These are phyloP conservation scores for Tolypocladium capitatum DNA, from an alignment of 2,329 filamentous ascomycete genomes.

Conservation along the genomic window DNA sequence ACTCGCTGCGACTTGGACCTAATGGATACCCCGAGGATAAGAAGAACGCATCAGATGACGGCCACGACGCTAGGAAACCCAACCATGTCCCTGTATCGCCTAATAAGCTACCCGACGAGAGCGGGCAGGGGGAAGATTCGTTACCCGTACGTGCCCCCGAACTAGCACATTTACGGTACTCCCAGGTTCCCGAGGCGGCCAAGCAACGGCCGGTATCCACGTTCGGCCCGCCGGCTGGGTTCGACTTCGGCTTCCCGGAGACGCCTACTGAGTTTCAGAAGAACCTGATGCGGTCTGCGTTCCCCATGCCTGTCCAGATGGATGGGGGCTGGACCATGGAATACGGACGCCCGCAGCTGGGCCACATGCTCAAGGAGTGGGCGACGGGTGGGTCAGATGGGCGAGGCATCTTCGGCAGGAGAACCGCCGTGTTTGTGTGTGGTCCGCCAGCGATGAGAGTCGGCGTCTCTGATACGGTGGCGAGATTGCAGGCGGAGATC, in stretches of 20 bases:
- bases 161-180: conserved; percentile 42
- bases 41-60: conserved; percentile 14
- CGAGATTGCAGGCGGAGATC: conserved; percentile 67
- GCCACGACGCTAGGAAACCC: conserved; percentile 10
- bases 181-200: conserved; percentile 20
- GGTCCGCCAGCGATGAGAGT: conserved; percentile 78
- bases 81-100: conserved; percentile 31
- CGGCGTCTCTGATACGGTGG: conserved; percentile 77
- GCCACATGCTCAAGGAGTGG: conserved; percentile 74
- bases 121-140: conserved; percentile 9
- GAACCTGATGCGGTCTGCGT: conserved; percentile 81
- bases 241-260: conserved; percentile 69
- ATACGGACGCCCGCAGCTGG: conserved; percentile 79
- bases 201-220: conserved; percentile 37
- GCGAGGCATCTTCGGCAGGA: conserved; percentile 57
- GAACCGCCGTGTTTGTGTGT: conserved; percentile 86
- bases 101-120: conserved; percentile 15
- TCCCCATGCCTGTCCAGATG: conserved; percentile 54
- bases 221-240: conserved; percentile 47
- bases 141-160: conserved; percentile 33
- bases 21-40: conserved; percentile 28
- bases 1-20: conserved; percentile 2
- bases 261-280: conserved; percentile 83
- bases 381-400: conserved; percentile 56
- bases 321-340: conserved; percentile 82